Evolutionary conservation across 2,329 filamentous ascomycete species (phyloP), one percentile per base, ranked within the genome.

Genomic region (Ploettnerulaceae sp.): DNA sequence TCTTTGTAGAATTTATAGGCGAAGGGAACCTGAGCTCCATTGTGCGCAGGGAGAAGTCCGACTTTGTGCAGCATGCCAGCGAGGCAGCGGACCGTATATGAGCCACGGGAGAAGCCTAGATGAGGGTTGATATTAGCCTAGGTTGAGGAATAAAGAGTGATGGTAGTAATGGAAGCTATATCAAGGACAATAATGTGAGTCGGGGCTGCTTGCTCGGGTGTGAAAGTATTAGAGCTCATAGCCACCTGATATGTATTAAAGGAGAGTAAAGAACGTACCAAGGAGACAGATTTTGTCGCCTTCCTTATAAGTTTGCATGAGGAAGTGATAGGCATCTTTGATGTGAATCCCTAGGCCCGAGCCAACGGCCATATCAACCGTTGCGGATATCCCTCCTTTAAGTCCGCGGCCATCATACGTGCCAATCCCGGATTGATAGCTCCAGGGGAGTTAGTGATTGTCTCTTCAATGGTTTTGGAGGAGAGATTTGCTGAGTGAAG

Each of bases 31-130:
- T 70, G 68, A 3, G 63, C 59, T 0, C 38, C 86, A 57, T 94
- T 94, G 8, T 88, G 87, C 5, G 26, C 29, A 2, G 55, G 56
- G 61, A 71, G 44, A 51, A 64, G 54, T 5, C 68, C 67, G 20
- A 70, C 67, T 52, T 69, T 69, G 56, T 70, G 67, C 6, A 70
- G 57, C 67, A 70, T 69, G 2, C 67, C 67, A 14, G 66, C 62
- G 3, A 76, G 61, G 44, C 73, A 76, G 3, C 72, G 66, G 12
- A 72, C 72, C 1, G 72, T 75, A 42, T 76, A 76, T 4, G 71
- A 69, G 11, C 70, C 72, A 47, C 71, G 61, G 0, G 70, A 73
- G 58, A 74, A 74, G 3, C 71, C 71, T n/a, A n/a, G n/a, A n/a
- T n/a, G n/a, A n/a, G n/a, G n/a, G n/a, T n/a, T n/a, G n/a, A n/a